Percentiles rank a stretch among this genome's conserved stretches.
Conservation (phyloP, 148 eudicot genomes). For the Chenopodium quinoa region DNA sequence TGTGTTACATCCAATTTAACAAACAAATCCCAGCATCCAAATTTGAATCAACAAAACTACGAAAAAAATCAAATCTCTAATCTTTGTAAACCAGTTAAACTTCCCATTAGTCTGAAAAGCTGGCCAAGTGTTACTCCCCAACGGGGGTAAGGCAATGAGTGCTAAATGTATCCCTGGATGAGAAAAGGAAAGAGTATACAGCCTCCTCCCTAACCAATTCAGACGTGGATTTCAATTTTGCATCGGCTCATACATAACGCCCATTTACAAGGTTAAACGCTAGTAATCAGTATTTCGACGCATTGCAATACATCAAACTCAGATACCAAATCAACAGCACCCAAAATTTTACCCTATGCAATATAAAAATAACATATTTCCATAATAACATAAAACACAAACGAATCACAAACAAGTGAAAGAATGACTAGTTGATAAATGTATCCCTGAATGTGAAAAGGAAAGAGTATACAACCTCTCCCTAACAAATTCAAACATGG, state of each 20-base stretch:
- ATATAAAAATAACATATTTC: too few relatives aligned
- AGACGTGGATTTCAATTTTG: slow-evolving; percentile 18
- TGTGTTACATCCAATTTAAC: background rate
- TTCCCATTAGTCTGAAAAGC: too few relatives aligned
- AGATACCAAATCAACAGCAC: too few relatives aligned
- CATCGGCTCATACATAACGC: slow-evolving; percentile 32
- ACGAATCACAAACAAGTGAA: too few relatives aligned
- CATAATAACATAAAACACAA: too few relatives aligned
- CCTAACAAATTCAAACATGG: slow-evolving; percentile 2
- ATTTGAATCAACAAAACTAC: slow-evolving; percentile 10
- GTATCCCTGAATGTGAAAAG: background rate
- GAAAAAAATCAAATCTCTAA: too few relatives aligned
- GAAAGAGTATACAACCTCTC: slow-evolving; percentile 3
- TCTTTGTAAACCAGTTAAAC: too few relatives aligned
- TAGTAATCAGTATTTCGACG: slow-evolving; percentile 34
- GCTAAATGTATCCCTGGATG: background rate
- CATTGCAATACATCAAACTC: background rate
- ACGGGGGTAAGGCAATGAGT: too few relatives aligned
- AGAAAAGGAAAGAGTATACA: background rate
- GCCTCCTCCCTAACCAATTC: background rate
- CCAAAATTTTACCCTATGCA: background rate
- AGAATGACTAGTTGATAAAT: background rate
- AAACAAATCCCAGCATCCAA: background rate
- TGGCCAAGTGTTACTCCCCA: too few relatives aligned
- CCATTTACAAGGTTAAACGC: slow-evolving; percentile 4